Conservation (phyloP, 2,329 filamentous ascomycete species). For the Neoarthrinium moseri region DNA sequence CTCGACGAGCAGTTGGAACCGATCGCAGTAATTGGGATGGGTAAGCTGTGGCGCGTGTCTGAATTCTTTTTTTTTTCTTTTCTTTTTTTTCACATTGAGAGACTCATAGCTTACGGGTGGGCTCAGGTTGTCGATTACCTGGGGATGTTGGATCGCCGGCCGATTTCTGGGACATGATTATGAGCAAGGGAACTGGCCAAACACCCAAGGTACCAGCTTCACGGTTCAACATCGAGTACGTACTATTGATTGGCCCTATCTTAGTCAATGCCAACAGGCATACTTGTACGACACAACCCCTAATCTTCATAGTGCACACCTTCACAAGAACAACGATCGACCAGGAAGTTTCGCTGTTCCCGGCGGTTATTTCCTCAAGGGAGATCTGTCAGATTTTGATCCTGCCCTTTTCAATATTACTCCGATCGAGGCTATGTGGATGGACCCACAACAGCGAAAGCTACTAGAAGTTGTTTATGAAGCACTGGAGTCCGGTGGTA, state of each 20-base stretch:
- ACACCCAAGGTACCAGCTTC: constrained; percentile 16
- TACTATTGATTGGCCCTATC: not conserved
- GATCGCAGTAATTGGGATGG: constrained; percentile 19
- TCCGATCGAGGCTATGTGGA: constrained; percentile 32
- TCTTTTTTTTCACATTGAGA: not conserved
- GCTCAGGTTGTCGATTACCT: constrained; percentile 15
- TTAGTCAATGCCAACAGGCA: not conserved
- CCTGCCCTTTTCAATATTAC: constrained; percentile 35
- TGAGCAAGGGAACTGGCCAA: constrained; percentile 14
- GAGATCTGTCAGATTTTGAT: constrained; percentile 31
- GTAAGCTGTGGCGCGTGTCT: constrained; percentile 7
- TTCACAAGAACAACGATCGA: constrained; percentile 19
- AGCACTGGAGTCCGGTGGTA: constrained; percentile 34
- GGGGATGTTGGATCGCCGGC: constrained; percentile 13
- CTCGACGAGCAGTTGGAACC: constrained; percentile 16
- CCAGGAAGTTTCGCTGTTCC: constrained; percentile 18
- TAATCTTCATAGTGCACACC: constrained; percentile 19
- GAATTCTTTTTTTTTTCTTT: not conserved
- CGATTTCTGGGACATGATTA: constrained; percentile 16
- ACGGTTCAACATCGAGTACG: constrained; percentile 15
- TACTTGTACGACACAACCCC: constrained; percentile 18
- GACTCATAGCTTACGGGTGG: too few relatives aligned
- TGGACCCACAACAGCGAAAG: constrained; percentile 40
- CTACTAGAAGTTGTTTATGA: constrained; percentile 37
- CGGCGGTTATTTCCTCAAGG: constrained; percentile 13